Evolutionary conservation across 2,329 filamentous ascomycete genomes (phyloP).

Genomic region (Colletotrichum ledebouriae): DNA sequence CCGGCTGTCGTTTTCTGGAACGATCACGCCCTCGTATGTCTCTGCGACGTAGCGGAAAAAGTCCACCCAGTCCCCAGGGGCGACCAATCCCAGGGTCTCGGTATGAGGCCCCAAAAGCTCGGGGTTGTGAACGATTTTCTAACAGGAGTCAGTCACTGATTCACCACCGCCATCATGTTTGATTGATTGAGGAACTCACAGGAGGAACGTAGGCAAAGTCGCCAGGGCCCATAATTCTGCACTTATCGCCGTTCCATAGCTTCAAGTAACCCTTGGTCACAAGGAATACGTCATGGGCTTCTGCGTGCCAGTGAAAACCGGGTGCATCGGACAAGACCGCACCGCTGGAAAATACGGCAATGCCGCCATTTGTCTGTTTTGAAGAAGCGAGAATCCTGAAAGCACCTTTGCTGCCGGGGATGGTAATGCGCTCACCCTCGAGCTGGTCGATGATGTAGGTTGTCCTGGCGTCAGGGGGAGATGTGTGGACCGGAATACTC

Average conservation of each 20-base stretch:
- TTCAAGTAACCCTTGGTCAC: constrained; percentile 68
- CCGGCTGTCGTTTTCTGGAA: constrained; percentile 65
- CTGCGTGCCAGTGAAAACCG: constrained; percentile 69
- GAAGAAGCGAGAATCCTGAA: constrained; percentile 65
- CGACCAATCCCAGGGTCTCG: constrained; percentile 67
- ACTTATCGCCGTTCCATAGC: constrained; percentile 70
- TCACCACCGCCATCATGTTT: too few species aligned
- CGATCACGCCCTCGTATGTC: constrained; percentile 61
- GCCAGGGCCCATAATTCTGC: constrained; percentile 64
- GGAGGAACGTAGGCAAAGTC: constrained; percentile 71
- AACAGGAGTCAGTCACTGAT: background rate
- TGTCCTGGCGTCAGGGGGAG: constrained; percentile 54
- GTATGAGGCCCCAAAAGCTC: constrained; percentile 67
- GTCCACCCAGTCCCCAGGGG: constrained; percentile 71
- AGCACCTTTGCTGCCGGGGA: constrained; percentile 65
- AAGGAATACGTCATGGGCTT: constrained; percentile 70
- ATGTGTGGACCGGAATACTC: constrained; percentile 50
- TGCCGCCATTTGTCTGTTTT: constrained; percentile 64
- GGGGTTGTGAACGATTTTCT: constrained; percentile 68
- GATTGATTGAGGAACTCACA: constrained; percentile 50
- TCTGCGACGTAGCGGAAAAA: constrained; percentile 72
- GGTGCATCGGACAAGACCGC: constrained; percentile 60
- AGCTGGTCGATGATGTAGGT: constrained; percentile 62
- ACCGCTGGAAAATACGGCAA: constrained; percentile 64
- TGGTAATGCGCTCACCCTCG: constrained; percentile 64